Percentiles rank a stretch among this genome's conserved stretches.
Conservation (phyloP, 2,329 filamentous ascomycete species). For the Ilyonectria mors-panacis region DNA sequence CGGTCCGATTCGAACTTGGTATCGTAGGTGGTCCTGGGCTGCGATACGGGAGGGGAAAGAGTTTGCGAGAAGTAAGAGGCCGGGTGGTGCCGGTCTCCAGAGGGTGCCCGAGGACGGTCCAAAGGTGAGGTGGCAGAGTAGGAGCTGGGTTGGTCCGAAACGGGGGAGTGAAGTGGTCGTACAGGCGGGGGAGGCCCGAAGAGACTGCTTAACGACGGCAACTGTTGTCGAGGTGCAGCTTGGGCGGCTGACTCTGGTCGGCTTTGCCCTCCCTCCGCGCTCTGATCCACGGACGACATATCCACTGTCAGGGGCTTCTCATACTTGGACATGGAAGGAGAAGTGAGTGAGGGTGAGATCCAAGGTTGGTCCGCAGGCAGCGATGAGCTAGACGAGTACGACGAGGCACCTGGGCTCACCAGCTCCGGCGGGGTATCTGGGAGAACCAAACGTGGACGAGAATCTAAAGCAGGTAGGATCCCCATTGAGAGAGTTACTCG, state of each 20-base stretch:
- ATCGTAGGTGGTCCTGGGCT: slow-evolving; percentile 64
- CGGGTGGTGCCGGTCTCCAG: slow-evolving; percentile 57
- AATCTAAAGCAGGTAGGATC: slow-evolving; percentile 66
- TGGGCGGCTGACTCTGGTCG: slow-evolving; percentile 54
- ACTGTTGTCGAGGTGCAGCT: slow-evolving; percentile 59
- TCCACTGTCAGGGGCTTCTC: slow-evolving; percentile 62
- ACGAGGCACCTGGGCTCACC: slow-evolving; percentile 66
- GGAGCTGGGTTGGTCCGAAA: slow-evolving; percentile 61
- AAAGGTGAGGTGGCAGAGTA: slow-evolving; percentile 62
- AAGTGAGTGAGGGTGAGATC: slow-evolving; percentile 58
- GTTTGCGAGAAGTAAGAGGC: slow-evolving; percentile 65
- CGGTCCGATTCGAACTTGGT: slow-evolving; percentile 61
- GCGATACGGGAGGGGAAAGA: slow-evolving; percentile 55
- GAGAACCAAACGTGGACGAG: slow-evolving; percentile 64
- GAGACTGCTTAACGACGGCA: slow-evolving; percentile 71
- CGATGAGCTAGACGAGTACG: slow-evolving; percentile 61
- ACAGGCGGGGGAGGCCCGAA: slow-evolving; percentile 65
- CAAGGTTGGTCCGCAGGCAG: slow-evolving; percentile 62
- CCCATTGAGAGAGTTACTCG: slow-evolving; percentile 66
- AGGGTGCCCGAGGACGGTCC: slow-evolving; percentile 61
- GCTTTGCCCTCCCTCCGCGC: slow-evolving; percentile 54
- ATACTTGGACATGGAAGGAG: slow-evolving; percentile 73
- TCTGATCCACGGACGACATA: slow-evolving; percentile 60
- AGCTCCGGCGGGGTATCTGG: slow-evolving; percentile 70
- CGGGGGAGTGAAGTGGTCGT: slow-evolving; percentile 62